Percentiles rank a stretch among this genome's conserved stretches.
These are phyloP conservation scores for Dalbergia cultrata DNA, from an alignment of 306 rosid genomes.

Conservation along the genomic window DNA sequence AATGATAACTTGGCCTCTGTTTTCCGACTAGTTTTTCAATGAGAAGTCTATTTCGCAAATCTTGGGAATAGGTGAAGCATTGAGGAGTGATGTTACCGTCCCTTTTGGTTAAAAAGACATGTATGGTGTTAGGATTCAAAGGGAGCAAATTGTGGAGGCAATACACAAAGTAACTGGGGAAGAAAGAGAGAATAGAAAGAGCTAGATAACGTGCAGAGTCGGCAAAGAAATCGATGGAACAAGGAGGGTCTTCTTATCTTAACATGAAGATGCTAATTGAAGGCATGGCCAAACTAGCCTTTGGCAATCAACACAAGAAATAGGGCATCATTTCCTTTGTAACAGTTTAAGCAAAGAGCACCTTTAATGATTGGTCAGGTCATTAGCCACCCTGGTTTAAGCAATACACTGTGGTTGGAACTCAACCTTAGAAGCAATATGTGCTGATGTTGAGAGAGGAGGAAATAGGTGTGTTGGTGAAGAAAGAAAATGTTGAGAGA, in stretches of 20 bases:
- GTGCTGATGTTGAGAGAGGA: slow-evolving; percentile 65
- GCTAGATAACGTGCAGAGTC: slow-evolving; percentile 46
- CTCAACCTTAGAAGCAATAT: slow-evolving; percentile 63
- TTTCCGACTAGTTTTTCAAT: slow-evolving; percentile 65
- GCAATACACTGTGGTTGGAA: slow-evolving; percentile 72
- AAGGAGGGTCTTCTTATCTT: slow-evolving; percentile 63
- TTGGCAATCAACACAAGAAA: slow-evolving; percentile 5
- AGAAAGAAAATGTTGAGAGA: slow-evolving; percentile 50
- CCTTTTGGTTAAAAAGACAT: not conserved
- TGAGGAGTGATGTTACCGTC: slow-evolving; percentile 51
- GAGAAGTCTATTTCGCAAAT: slow-evolving; percentile 59
- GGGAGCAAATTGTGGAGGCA: slow-evolving; percentile 60
- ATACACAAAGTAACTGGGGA: slow-evolving; percentile 50
- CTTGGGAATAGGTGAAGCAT: slow-evolving; percentile 20
- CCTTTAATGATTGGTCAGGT: too few species aligned
- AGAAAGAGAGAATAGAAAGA: slow-evolving; percentile 55
- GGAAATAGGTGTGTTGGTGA: slow-evolving; percentile 51
- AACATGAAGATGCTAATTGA: not conserved
- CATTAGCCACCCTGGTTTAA: too few species aligned
- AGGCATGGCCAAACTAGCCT: not conserved
- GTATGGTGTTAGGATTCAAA: slow-evolving; percentile 9
- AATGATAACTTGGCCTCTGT: slow-evolving; percentile 71
- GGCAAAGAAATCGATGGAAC: slow-evolving; percentile 62
- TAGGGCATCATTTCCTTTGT: too few species aligned
- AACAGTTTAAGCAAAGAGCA: too few species aligned